A percentile compares a stretch with the other conserved stretches of the same genome.
These are phyloP conservation scores for Saccharomyces hybrid DNA, from an alignment of 1,139 yeast species.

Conservation along the genomic window DNA sequence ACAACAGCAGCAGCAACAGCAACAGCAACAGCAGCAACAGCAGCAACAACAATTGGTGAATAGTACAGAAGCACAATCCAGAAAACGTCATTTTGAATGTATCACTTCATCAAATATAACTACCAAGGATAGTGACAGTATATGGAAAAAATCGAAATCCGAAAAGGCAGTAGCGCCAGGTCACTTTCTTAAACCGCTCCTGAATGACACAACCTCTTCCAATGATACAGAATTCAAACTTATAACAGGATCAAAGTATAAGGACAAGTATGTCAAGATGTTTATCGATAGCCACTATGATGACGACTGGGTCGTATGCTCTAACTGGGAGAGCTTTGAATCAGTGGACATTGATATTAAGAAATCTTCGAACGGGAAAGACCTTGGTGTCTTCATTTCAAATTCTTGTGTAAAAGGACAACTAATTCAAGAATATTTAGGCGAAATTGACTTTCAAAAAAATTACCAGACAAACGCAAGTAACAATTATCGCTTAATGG, in stretches of 20 bases:
- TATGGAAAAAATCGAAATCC: background rate
- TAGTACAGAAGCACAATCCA: background rate
- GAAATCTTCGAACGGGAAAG: constrained; percentile 32
- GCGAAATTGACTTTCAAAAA: constrained; percentile 60
- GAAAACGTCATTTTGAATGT: background rate
- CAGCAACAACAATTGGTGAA: background rate
- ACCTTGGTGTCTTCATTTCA: constrained; percentile 50
- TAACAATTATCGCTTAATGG: constrained; percentile 72
- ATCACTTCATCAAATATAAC: background rate
- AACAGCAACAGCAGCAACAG: background rate
- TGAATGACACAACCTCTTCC: constrained; percentile 33
- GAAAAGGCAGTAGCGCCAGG: constrained; percentile 5
- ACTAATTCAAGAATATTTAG: constrained; percentile 56
- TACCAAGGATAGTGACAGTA: background rate
- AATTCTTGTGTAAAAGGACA: constrained; percentile 41
- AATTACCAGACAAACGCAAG: constrained; percentile 56
- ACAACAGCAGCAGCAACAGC: background rate
- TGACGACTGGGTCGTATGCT: constrained; percentile 27
- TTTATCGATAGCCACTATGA: constrained; percentile 27
- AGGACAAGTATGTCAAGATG: constrained; percentile 32
- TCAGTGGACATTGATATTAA: constrained; percentile 15
- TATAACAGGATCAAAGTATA: constrained; percentile 41
- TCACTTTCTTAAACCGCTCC: constrained; percentile 8
- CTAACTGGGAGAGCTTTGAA: background rate
- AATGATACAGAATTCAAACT: constrained; percentile 48